Evolutionary conservation across 305 asterid species (phyloP).

Genomic region (Fraxinus albicans): DNA sequence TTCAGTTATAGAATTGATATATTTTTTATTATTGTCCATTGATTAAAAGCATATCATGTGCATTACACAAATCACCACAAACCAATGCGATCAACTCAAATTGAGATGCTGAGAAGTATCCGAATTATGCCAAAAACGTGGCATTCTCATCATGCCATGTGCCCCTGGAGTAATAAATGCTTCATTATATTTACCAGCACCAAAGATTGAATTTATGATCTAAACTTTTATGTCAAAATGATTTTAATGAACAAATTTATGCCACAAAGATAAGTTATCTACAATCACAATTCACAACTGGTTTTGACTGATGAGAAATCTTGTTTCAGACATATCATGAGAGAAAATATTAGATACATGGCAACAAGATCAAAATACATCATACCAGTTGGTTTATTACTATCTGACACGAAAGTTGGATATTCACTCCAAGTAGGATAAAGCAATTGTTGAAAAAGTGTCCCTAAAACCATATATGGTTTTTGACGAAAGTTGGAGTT

Average conservation of each 20-base stretch:
- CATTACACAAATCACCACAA: neutral
- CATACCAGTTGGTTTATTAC: constrained; percentile 48
- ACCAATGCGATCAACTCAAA: neutral
- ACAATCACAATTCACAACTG: neutral
- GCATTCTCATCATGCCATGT: neutral
- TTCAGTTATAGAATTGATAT: neutral
- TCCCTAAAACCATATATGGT: constrained; percentile 90
- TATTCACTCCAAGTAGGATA: constrained; percentile 80
- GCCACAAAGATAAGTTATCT: neutral
- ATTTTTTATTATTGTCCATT: neutral
- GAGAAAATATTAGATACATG: constrained; percentile 19
- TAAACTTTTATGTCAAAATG: neutral
- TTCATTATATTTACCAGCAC: neutral
- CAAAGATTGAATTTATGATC: neutral
- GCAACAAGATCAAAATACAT: constrained; percentile 12
- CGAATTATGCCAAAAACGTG: neutral
- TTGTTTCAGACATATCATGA: constrained; percentile 1
- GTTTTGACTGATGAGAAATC: neutral
- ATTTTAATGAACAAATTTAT: neutral
- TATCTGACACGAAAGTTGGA: constrained; percentile 34
- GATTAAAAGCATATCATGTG: neutral
- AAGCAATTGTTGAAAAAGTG: constrained; percentile 81
- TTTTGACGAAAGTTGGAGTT: constrained; percentile 76
- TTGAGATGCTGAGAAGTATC: neutral
- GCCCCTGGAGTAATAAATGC: neutral